Conservation (phyloP, 2,329 filamentous ascomycete genomes). For the Fonsecaea nubica region DNA sequence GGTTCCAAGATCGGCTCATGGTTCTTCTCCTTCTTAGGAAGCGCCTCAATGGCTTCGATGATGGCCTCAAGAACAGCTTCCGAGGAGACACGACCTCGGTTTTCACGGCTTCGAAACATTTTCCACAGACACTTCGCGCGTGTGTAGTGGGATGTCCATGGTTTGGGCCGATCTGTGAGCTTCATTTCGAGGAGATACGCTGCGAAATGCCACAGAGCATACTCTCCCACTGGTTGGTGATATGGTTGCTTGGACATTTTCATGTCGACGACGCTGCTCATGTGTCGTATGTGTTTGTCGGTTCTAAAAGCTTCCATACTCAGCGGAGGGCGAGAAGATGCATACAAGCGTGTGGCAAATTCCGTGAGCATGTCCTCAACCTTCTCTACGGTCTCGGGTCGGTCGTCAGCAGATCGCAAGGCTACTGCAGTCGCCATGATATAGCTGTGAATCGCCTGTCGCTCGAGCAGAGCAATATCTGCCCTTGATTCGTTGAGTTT, state of each 20-base stretch:
- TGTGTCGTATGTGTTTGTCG: conserved; percentile 67
- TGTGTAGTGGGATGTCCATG: conserved; percentile 73
- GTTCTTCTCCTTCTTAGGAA: conserved; percentile 66
- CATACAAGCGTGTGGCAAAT: conserved; percentile 72
- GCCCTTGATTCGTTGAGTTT: conserved; percentile 84
- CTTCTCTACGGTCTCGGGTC: conserved; percentile 60
- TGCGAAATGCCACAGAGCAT: conserved; percentile 70
- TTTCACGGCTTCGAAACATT: conserved; percentile 60
- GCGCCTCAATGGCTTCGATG: conserved; percentile 64
- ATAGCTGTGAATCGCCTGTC: conserved; percentile 82
- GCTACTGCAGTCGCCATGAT: conserved; percentile 71
- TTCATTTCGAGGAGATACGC: conserved; percentile 66
- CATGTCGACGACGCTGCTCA: conserved; percentile 59
- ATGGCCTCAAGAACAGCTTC: conserved; percentile 64
- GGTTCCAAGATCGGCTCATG: conserved; percentile 84
- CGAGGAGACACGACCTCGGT: conserved; percentile 46
- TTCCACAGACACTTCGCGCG: conserved; percentile 76
- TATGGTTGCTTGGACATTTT: conserved; percentile 66
- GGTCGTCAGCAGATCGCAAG: conserved; percentile 62
- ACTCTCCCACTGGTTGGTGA: conserved; percentile 60
- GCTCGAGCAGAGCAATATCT: conserved; percentile 77
- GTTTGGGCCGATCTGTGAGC: conserved; percentile 63
- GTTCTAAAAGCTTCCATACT: conserved; percentile 70
- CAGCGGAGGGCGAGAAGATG: conserved; percentile 71
- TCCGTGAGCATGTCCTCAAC: conserved; percentile 71